phyloP scores from a whole-genome alignment of 2,329 filamentous ascomycete species.

The Lecanicillium sp. region DNA sequence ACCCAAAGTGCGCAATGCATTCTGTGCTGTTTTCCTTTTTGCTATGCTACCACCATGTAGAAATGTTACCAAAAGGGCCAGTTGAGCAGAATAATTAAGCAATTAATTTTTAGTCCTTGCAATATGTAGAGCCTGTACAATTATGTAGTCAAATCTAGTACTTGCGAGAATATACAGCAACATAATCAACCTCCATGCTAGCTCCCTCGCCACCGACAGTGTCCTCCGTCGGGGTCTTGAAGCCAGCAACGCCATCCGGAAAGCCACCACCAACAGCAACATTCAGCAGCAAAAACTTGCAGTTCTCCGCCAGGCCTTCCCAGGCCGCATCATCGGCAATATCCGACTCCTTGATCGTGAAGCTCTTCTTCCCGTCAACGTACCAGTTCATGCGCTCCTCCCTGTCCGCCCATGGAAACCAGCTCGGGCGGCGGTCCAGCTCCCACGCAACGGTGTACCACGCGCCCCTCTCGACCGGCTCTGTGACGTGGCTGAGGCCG shows the following conservation, averaged over 20 bases:
- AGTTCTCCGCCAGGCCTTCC: conserved; percentile 19
- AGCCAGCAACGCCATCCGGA: conserved; percentile 24
- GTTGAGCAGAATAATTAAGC: too few relatives aligned
- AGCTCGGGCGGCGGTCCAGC: conserved; percentile 21
- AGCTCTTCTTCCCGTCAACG: conserved; percentile 21
- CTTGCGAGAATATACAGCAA: conserved; percentile 22
- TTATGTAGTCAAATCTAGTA: too few relatives aligned
- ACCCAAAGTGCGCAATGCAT: too few relatives aligned
- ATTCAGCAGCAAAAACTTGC: conserved; percentile 29
- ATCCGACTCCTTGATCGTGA: conserved; percentile 18
- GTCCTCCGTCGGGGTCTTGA: conserved; percentile 22
- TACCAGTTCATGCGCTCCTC: conserved; percentile 27
- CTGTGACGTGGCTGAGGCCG: conserved; percentile 19
- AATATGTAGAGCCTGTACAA: too few relatives aligned
- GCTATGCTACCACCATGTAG: too few relatives aligned
- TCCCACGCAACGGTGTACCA: conserved; percentile 26
- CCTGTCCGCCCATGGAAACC: conserved; percentile 12
- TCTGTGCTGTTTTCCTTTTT: too few relatives aligned
- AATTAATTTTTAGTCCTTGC: too few relatives aligned
- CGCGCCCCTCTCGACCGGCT: conserved; percentile 16
- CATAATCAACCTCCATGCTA: conserved; percentile 31
- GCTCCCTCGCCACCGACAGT: conserved; percentile 24
- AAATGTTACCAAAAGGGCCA: too few relatives aligned
- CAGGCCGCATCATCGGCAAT: conserved; percentile 21
- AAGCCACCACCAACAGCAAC: conserved; percentile 32